phyloP scores from a whole-genome alignment of 805 yeast species.

The Nakazawaea siamensis region DNA sequence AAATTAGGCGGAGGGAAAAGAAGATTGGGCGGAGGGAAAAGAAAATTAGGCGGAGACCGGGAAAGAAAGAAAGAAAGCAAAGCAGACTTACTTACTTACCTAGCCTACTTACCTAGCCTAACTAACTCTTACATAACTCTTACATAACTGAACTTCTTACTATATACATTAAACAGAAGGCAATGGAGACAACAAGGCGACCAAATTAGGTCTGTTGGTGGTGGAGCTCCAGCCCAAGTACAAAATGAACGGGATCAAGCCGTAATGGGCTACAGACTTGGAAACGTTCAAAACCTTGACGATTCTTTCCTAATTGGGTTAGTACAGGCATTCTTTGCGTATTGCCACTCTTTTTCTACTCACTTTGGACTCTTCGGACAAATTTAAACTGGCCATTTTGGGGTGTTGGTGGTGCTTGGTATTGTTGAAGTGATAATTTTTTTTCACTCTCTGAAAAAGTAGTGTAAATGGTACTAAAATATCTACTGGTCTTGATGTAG shows the following conservation, averaged over 20 bases:
- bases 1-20: too few species aligned
- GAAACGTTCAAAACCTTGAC: constrained; percentile 74
- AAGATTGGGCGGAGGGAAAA: too few species aligned
- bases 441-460: too few species aligned
- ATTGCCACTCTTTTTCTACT: too few species aligned
- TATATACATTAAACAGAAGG: constrained; percentile 49
- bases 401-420: background rate
- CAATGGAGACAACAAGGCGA: constrained; percentile 65
- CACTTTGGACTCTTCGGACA: constrained; percentile 38
- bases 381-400: constrained; percentile 28
- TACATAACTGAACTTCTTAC: background rate
- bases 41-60: too few species aligned
- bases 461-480: too few species aligned
- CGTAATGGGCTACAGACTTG: constrained; percentile 86
- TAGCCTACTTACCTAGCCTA: too few species aligned
- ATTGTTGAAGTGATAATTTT: too few species aligned
- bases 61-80: too few species aligned
- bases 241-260: constrained; percentile 92
- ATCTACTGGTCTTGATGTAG: too few species aligned
- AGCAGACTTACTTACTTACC: too few species aligned
- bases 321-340: background rate
- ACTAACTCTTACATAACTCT: too few species aligned
- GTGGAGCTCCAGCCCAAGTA: constrained; percentile 85
- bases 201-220: constrained; percentile 74
- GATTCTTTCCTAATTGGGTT: constrained; percentile 62